A percentile compares a stretch with the other conserved stretches of the same genome.
Conservation (phyloP, 371 early-diverging fungal species). For the Mortierella sp. region DNA sequence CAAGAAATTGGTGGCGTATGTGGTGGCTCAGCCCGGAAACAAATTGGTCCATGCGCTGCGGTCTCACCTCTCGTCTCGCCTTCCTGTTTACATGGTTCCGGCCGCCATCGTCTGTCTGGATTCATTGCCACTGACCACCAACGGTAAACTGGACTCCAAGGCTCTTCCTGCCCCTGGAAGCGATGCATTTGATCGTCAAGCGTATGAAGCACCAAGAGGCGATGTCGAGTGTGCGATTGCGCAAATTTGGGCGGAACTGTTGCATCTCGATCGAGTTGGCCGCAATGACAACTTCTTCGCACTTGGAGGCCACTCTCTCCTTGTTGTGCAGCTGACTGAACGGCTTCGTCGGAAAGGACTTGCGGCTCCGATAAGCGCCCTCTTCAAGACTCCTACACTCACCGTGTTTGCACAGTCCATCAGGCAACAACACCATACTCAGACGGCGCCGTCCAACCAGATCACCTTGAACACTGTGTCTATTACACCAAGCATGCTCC, state of each 20-base stretch:
- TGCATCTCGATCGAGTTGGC: slow-evolving; percentile 2
- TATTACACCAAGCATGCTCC: neutral
- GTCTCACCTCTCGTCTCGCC: neutral
- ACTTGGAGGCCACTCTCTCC: slow-evolving; percentile 14
- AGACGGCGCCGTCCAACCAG: neutral
- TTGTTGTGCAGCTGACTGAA: neutral
- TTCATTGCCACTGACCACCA: neutral
- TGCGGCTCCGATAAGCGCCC: neutral
- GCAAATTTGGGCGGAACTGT: slow-evolving; percentile 12
- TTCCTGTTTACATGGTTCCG: neutral
- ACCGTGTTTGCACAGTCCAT: neutral
- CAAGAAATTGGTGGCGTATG: neutral
- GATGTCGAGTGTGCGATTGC: slow-evolving; percentile 12
- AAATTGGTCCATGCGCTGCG: neutral
- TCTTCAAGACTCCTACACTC: neutral
- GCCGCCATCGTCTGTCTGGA: neutral
- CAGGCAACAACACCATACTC: neutral
- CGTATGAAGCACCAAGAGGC: slow-evolving; percentile 14
- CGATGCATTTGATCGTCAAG: neutral
- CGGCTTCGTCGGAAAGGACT: neutral
- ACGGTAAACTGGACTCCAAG: neutral
- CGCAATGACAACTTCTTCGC: slow-evolving; percentile 21
- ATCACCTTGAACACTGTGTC: neutral
- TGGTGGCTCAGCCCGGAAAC: neutral
- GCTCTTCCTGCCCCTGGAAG: slow-evolving; percentile 1